Base-by-base conservation (phyloP, 2,329 filamentous ascomycete genomes). In the Samsoniella hepiali region DNA sequence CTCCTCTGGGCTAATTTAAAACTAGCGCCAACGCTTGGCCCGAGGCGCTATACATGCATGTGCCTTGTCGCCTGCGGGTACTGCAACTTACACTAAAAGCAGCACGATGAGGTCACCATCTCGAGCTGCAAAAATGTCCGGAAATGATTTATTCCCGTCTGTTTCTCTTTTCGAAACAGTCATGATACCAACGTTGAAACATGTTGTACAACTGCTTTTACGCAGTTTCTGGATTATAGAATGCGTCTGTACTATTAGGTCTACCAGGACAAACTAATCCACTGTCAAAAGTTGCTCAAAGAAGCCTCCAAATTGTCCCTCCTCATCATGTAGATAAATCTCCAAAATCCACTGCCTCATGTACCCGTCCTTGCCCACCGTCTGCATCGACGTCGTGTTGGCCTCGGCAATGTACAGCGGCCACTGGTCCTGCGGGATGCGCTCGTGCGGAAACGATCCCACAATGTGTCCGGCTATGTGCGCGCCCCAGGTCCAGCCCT, bases 341-440 rank as follows among this genome's bases (percentile, higher is more conserved):
- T 82, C 79, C 65, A 82, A 66, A 63, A 82, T 82, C 81, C 81
- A 82, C 71, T 82, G 80, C 42, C 79, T 66, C 67, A 72, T 75
- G 40, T 74, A 67, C 0, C 80, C 80, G 62, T 81, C 73, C 54
- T 74, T 74, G 3, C 74, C 80, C 4, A 69, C 53, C 3, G 66
- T 66, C 29, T 67, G 70, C 77, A 83, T 81, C 2, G 68, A 67
- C n/a, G 77, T 72, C 11, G 72, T 62, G 66, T 81, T 82, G 0
- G 77, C 79, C 51, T 76, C 70, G 0, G 75, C 77, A 57, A 82
- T 80, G 64, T 82, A 82, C 31, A 81, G 68, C 2, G 69, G 69
- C 29, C 72, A 75, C 70, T 75, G 78, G 67, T 82, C 78, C n/a
- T 76, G 74, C 1, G 80, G 79, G 63, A 82, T 82, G 0, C 80